Conservation (phyloP, 805 yeast genomes). For the Phaffomyces antillensis region DNA sequence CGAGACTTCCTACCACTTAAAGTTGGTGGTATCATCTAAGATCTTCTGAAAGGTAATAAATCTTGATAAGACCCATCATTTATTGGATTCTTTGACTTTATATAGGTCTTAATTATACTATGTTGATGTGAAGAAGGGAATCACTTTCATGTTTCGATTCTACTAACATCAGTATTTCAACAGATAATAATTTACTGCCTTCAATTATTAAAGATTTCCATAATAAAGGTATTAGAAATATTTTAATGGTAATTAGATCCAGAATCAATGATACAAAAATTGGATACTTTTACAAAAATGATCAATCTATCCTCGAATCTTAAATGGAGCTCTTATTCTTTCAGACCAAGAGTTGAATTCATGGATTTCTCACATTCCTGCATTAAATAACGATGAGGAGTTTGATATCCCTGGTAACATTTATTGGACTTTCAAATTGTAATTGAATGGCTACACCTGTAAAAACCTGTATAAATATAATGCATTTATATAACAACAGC, state of each 20-base stretch:
- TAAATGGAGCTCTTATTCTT: background rate
- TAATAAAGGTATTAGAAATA: conserved; percentile 9
- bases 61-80: conserved; percentile 13
- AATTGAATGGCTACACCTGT: background rate
- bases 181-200: too few relatives aligned
- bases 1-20: too few relatives aligned
- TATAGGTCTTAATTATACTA: conserved; percentile 16
- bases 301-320: conserved; percentile 1
- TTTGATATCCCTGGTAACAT: background rate
- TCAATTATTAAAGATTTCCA: conserved; percentile 12
- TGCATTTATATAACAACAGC: too few relatives aligned
- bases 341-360: background rate
- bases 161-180: background rate
- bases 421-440: conserved; percentile 11
- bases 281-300: conserved; percentile 16
- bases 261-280: conserved; percentile 9
- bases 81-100: conserved; percentile 10
- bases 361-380: background rate
- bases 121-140: conserved; percentile 12
- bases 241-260: conserved; percentile 12
- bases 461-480: too few relatives aligned
- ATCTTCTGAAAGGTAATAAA: conserved; percentile 11
- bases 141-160: conserved; percentile 4
- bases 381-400: background rate
- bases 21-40: conserved; percentile 12